phyloP scores from a whole-genome alignment of 2,329 filamentous ascomycete species.

The Fusarium concolor region DNA sequence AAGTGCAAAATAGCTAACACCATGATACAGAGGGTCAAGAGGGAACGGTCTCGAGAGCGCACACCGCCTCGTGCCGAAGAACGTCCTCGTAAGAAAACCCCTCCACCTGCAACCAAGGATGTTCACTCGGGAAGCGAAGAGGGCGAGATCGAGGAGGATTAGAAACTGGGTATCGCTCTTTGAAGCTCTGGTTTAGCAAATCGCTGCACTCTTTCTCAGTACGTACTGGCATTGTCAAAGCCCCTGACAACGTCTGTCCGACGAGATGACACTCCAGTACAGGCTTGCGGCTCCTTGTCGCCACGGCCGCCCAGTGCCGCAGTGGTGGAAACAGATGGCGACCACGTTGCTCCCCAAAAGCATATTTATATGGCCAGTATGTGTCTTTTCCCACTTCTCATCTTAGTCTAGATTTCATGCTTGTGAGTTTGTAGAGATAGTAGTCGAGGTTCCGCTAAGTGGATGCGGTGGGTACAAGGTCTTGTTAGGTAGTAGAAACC shows the following conservation, averaged over 20 bases:
- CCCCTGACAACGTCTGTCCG: slow-evolving; percentile 40
- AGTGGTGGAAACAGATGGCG: slow-evolving; percentile 36
- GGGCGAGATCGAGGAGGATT: slow-evolving; percentile 94
- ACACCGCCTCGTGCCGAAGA: slow-evolving; percentile 66
- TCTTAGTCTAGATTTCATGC: slow-evolving; percentile 27
- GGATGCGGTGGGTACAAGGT: neutral
- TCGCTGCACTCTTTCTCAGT: slow-evolving; percentile 39
- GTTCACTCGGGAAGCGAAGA: slow-evolving; percentile 86
- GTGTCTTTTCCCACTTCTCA: slow-evolving; percentile 36
- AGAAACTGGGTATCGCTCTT: slow-evolving; percentile 36
- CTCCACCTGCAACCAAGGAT: slow-evolving; percentile 61
- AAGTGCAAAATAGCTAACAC: slow-evolving; percentile 44
- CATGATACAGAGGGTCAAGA: slow-evolving; percentile 64
- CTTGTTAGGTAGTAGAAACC: slow-evolving; percentile 10
- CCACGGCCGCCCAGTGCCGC: slow-evolving; percentile 33
- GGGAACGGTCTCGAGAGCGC: slow-evolving; percentile 70
- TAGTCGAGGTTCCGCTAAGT: slow-evolving; percentile 16
- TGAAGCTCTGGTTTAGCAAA: slow-evolving; percentile 13
- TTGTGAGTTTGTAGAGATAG: slow-evolving; percentile 36
- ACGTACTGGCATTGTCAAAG: slow-evolving; percentile 46
- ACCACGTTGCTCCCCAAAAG: slow-evolving; percentile 29
- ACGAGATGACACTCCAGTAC: slow-evolving; percentile 48
- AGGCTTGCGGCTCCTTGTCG: slow-evolving; percentile 42
- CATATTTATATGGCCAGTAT: slow-evolving; percentile 40
- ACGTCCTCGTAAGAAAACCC: slow-evolving; percentile 68